Evolutionary conservation across 192 early-diverging fungal species (phyloP), one percentile per base, ranked within the genome.

Genomic region (Coemansia sp.): DNA sequence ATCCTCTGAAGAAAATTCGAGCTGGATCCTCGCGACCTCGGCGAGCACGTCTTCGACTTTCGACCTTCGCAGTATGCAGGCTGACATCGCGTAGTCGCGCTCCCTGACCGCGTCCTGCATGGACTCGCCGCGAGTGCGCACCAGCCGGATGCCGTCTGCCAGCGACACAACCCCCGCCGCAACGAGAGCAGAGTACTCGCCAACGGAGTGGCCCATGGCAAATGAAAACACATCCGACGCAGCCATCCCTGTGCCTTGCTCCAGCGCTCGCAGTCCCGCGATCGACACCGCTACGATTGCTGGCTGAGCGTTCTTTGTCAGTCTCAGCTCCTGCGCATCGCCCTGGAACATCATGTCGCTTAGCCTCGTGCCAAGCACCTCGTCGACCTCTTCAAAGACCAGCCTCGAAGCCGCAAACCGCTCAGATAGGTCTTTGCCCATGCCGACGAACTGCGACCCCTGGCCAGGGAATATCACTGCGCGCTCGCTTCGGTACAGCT

Each of bases 321-420:
- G 66, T 19, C 80, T 88, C n/a, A 91, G 79, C 54, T 73, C 69
- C 11, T 56, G 83, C 60, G 83, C 86, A 52, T 90, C 87, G 29
- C 96, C 96, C 25, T 90, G 78, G 79, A 98, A 96, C 85, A 96
- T 94, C 49, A 96, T 79, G 29, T 83, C 61, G 64, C 84, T 87
- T 36, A 98, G 69, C 8, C 69, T 69, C 28, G 84, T 83, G 7
- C 86, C 89, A 1, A 98, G 75, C n/a, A 84, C 88, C 8, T 91
- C 89, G 56, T 98, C 90, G n/a, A 85, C 90, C 67, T 95, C 92
- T 54, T 96, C 93, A 65, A 98, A 90, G 0, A 93, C 89, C 24
- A 82, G 80, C 42, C 86, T 87, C 16, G 96, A 90, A 1, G 83
- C 86, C 11, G 86, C 48, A 51, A 86, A 96, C 30, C 78, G 68